A percentile compares a stretch with the other conserved stretches of the same genome.
Evolutionary conservation across 192 early-diverging fungal genomes (phyloP).

Genomic region (Backusella parvicylindrica): DNA sequence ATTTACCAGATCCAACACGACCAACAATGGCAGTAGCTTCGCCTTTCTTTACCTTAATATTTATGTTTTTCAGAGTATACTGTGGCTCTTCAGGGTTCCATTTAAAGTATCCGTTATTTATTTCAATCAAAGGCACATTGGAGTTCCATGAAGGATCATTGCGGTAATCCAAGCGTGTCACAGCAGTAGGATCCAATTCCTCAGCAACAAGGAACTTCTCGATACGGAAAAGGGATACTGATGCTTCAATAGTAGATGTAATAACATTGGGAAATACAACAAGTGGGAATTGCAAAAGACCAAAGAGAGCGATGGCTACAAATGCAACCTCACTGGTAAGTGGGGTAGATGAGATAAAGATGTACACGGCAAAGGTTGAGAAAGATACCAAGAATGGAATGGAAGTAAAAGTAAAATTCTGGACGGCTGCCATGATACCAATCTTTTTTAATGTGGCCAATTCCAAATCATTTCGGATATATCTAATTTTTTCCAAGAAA

Average conservation of each 20-base stretch:
- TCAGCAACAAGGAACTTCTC: constrained; percentile 74
- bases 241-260: constrained; percentile 71
- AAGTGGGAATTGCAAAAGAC: constrained; percentile 87
- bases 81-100: constrained; percentile 46
- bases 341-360: constrained; percentile 43
- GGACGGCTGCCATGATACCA: constrained; percentile 64
- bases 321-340: constrained; percentile 75
- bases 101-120: constrained; percentile 51
- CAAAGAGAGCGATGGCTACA: constrained; percentile 89
- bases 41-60: constrained; percentile 38
- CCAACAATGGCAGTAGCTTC: constrained; percentile 38
- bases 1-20: constrained; percentile 55
- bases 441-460: constrained; percentile 72
- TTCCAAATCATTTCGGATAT: constrained; percentile 76
- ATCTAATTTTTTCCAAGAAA: constrained; percentile 64
- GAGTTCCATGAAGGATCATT: not conserved
- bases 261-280: constrained; percentile 81
- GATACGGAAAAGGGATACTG: constrained; percentile 80
- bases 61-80: constrained; percentile 35
- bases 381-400: constrained; percentile 91
- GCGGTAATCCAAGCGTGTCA: constrained; percentile 42
- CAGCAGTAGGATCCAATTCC: constrained; percentile 72
- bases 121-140: constrained; percentile 37
- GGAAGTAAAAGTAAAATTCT: constrained; percentile 73
- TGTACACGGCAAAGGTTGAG: constrained; percentile 76